A percentile compares a stretch with the other conserved stretches of the same genome.
Conservation (phyloP, 192 early-diverging fungal species). For the Coemansia sp. region DNA sequence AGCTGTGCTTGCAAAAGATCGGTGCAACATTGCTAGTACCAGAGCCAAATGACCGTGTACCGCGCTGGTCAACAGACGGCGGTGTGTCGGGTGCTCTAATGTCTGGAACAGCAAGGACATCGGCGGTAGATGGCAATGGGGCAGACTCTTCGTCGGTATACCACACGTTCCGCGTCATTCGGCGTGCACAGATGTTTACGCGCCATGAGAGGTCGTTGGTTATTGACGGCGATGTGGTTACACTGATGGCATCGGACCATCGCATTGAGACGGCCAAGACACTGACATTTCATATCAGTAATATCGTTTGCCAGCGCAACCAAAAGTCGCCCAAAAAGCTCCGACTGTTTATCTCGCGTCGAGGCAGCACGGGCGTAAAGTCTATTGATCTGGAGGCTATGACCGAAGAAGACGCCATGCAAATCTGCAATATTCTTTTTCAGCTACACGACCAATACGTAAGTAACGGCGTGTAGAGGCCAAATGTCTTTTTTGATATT, state of each 20-base stretch:
- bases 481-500: not conserved
- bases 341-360: conserved; percentile 65
- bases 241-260: conserved; percentile 82
- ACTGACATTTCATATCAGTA: conserved; percentile 67
- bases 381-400: conserved; percentile 79
- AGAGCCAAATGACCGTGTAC: not conserved
- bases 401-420: conserved; percentile 57
- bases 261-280: conserved; percentile 85
- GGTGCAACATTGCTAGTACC: conserved; percentile 22
- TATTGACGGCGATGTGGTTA: conserved; percentile 92
- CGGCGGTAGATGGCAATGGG: conserved; percentile 1
- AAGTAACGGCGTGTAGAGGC: not conserved
- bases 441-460: conserved; percentile 28
- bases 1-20: conserved; percentile 49
- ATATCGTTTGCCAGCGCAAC: conserved; percentile 70
- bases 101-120: not conserved
- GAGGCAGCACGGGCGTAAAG: conserved; percentile 61
- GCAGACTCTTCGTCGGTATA: conserved; percentile 35
- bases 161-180: conserved; percentile 81
- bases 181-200: conserved; percentile 82
- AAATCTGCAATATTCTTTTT: conserved; percentile 48
- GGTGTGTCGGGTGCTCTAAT: not conserved
- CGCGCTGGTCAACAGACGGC: conserved; percentile 12
- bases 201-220: conserved; percentile 86
- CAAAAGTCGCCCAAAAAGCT: conserved; percentile 69